Conservation (phyloP, 1,284 basidiomycete genomes). For the Microbotryomycetes sp. region DNA sequence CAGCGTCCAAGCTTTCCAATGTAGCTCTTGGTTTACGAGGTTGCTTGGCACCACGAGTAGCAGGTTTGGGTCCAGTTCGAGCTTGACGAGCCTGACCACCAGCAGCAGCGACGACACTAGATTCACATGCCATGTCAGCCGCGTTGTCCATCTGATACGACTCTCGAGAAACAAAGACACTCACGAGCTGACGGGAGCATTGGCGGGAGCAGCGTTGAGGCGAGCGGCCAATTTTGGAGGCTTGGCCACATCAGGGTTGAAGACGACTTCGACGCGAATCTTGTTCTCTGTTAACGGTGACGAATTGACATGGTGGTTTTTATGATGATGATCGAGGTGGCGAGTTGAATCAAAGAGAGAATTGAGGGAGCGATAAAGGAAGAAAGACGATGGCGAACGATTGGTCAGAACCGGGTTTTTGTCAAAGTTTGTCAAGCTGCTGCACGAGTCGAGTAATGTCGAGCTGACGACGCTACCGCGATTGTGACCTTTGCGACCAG, state of each 20-base stretch:
- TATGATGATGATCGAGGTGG: too few relatives aligned
- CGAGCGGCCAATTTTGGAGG: slow-evolving; percentile 34
- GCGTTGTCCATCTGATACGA: not conserved
- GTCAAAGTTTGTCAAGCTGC: too few relatives aligned
- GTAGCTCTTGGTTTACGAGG: slow-evolving; percentile 51
- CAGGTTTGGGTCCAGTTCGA: slow-evolving; percentile 28
- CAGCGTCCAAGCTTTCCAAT: slow-evolving; percentile 54
- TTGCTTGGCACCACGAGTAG: slow-evolving; percentile 48
- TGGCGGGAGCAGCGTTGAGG: slow-evolving; percentile 47
- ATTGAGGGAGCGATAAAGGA: not conserved
- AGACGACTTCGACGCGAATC: slow-evolving; percentile 96
- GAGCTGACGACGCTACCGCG: too few relatives aligned
- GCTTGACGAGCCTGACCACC: slow-evolving; percentile 18
- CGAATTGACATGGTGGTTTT: too few relatives aligned
- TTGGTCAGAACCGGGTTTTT: too few relatives aligned
- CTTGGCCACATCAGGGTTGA: slow-evolving; percentile 73
- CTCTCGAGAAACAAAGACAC: not conserved
- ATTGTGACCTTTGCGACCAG: too few relatives aligned
- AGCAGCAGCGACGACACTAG: slow-evolving; percentile 28
- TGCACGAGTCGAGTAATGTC: too few relatives aligned
- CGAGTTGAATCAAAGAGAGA: not conserved
- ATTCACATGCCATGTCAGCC: too few relatives aligned
- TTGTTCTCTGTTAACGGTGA: slow-evolving; percentile 95
- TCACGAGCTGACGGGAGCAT: not conserved
- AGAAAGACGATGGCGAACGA: not conserved